Conservation (phyloP, 345 rosid species). For the Heritiera littoralis region DNA sequence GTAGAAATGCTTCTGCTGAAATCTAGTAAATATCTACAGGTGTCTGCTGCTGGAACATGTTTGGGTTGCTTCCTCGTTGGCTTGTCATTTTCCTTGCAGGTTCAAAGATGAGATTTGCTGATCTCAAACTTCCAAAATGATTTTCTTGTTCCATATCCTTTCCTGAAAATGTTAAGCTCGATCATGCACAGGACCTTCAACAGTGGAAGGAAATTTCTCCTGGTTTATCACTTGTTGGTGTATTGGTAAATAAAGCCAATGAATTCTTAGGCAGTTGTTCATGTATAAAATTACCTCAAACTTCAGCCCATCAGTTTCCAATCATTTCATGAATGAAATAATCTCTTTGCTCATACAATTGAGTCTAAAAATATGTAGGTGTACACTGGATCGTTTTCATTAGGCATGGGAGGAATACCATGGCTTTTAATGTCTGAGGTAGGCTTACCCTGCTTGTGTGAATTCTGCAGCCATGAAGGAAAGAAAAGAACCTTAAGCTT, state of each 20-base stretch:
- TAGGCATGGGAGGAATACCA: slow-evolving; percentile 80
- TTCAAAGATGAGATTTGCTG: not conserved
- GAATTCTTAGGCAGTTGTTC: not conserved
- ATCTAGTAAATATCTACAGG: slow-evolving; percentile 38
- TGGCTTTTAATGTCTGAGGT: slow-evolving; percentile 91
- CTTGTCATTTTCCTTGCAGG: slow-evolving; percentile 61
- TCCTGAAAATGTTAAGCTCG: not conserved
- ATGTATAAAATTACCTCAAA: not conserved
- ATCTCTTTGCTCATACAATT: too few species aligned
- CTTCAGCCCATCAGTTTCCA: too few species aligned
- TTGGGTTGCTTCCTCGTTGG: slow-evolving; percentile 67
- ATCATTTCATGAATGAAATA: too few species aligned
- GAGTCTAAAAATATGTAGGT: slow-evolving; percentile 26
- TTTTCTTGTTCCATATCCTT: not conserved
- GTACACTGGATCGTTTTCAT: slow-evolving; percentile 45
- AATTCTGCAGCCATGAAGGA: not conserved
- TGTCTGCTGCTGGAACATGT: slow-evolving; percentile 86
- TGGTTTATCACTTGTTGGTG: slow-evolving; percentile 50
- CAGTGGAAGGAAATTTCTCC: slow-evolving; percentile 45
- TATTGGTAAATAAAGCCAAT: slow-evolving; percentile 50
- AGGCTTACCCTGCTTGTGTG: not conserved
- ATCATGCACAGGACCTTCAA: slow-evolving; percentile 44
- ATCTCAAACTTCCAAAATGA: not conserved
- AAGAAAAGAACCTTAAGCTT: not conserved
- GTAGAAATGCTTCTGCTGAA: slow-evolving; percentile 3